A percentile compares a stretch with the other conserved stretches of the same genome.
phyloP scores from a whole-genome alignment of 2,329 filamentous ascomycete genomes.

The Fusarium keratoplasticum region DNA sequence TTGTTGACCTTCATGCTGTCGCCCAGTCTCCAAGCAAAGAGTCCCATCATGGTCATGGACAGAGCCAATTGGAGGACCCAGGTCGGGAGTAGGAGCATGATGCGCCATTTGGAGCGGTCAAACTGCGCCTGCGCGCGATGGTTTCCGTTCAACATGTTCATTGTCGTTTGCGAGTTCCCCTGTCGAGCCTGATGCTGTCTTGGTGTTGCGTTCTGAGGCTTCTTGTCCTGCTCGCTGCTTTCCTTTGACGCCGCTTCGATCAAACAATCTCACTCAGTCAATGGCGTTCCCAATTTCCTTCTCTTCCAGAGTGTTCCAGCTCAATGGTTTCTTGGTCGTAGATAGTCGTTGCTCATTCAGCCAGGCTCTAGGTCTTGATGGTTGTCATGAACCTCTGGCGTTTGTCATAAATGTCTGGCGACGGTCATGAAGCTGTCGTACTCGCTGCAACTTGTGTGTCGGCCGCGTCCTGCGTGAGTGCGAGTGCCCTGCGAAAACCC shows the following conservation, averaged over 20 bases:
- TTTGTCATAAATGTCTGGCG: not conserved
- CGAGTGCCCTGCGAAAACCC: constrained; percentile 15
- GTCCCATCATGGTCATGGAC: constrained; percentile 59
- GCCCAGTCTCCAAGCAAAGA: constrained; percentile 66
- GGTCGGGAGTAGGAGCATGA: constrained; percentile 59
- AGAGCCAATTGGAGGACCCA: constrained; percentile 63
- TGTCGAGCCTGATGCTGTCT: not conserved
- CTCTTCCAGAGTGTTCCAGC: constrained; percentile 25
- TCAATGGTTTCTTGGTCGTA: constrained; percentile 19
- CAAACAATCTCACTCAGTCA: not conserved
- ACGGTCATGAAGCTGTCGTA: constrained; percentile 1
- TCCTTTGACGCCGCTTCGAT: not conserved
- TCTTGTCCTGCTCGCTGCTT: constrained; percentile 4
- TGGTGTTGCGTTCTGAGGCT: not conserved
- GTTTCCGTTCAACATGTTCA: constrained; percentile 48
- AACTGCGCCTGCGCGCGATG: constrained; percentile 66
- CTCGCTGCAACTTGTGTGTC: constrained; percentile 16
- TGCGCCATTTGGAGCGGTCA: constrained; percentile 63
- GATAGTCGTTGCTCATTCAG: constrained; percentile 21
- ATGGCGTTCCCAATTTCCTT: not conserved
- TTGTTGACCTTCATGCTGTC: constrained; percentile 58
- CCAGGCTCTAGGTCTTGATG: not conserved
- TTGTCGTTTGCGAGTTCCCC: not conserved
- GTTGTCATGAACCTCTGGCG: constrained; percentile 8
- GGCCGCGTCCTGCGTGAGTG: constrained; percentile 25